A percentile compares a stretch with the other conserved stretches of the same genome.
Evolutionary conservation across 1,139 yeast species (phyloP).

Genomic region (Yamadazyma atmosphaerica): DNA sequence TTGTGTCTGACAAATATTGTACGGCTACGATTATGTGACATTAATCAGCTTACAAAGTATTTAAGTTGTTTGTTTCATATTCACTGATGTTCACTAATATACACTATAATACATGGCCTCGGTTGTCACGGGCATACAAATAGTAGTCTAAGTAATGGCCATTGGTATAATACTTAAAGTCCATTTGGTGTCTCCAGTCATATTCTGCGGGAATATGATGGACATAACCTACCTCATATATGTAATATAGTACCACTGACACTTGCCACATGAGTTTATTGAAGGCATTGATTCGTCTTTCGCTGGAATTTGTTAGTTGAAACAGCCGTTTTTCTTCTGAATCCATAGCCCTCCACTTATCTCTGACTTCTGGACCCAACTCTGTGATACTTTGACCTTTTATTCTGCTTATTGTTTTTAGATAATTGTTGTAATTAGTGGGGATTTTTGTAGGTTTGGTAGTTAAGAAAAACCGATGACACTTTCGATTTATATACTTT

Average conservation of each 20-base stretch:
- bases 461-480: background rate
- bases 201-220: background rate
- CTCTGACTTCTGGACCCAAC: background rate
- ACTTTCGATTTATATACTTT: background rate
- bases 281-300: background rate
- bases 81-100: background rate
- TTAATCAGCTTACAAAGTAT: too few species aligned
- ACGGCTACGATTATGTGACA: too few species aligned
- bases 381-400: background rate
- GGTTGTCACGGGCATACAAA: slow-evolving; percentile 1
- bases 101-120: background rate
- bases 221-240: slow-evolving; percentile 7
- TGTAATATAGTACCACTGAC: slow-evolving; percentile 7
- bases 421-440: background rate
- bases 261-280: slow-evolving; percentile 4
- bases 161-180: slow-evolving; percentile 6
- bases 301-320: background rate
- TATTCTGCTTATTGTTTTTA: background rate
- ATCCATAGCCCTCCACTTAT: slow-evolving; percentile 9
- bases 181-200: slow-evolving; percentile 9
- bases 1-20: too few species aligned
- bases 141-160: slow-evolving; percentile 11
- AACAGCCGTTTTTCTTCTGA: slow-evolving; percentile 1
- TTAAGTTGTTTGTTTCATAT: background rate
- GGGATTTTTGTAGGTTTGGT: background rate